Evolutionary conservation across 169 alveolate species (phyloP).

Genomic region (Plasmodium malariae): DNA sequence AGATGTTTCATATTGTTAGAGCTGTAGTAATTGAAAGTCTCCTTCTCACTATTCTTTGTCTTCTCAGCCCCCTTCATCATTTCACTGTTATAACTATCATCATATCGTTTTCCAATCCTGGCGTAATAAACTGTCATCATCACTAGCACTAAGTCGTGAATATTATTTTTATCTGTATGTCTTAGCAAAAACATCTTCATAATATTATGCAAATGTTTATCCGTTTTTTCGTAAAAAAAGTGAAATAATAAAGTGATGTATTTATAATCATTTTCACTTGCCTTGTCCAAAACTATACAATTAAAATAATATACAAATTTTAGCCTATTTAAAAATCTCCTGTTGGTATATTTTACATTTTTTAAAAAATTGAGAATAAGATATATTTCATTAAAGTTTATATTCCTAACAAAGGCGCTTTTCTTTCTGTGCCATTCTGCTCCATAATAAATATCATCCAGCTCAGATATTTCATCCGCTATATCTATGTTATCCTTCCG

Average conservation of each 20-base stretch:
- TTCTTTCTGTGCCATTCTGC: neutral
- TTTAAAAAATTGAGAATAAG: slow-evolving; percentile 25
- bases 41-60: neutral
- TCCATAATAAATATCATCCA: too few relatives aligned
- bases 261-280: slow-evolving; percentile 44
- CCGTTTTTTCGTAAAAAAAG: slow-evolving; percentile 14
- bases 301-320: slow-evolving; percentile 64
- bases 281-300: slow-evolving; percentile 26
- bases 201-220: slow-evolving; percentile 24
- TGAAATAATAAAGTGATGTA: slow-evolving; percentile 42
- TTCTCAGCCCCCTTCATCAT: too few relatives aligned
- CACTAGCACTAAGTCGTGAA: slow-evolving; percentile 38
- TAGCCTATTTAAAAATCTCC: slow-evolving; percentile 28
- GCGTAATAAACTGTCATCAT: slow-evolving; percentile 35
- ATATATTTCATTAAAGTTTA: slow-evolving; percentile 57
- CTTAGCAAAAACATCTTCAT: slow-evolving; percentile 18
- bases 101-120: neutral
- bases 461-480: too few relatives aligned
- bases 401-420: slow-evolving; percentile 26
- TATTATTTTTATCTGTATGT: slow-evolving; percentile 12
- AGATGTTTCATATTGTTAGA: neutral
- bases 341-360: neutral
- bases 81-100: neutral
- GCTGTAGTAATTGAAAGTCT: neutral
- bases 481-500: too few relatives aligned